Evolutionary conservation across 2,329 filamentous ascomycete genomes (phyloP).

Genomic region (Gnomoniopsis sp.): DNA sequence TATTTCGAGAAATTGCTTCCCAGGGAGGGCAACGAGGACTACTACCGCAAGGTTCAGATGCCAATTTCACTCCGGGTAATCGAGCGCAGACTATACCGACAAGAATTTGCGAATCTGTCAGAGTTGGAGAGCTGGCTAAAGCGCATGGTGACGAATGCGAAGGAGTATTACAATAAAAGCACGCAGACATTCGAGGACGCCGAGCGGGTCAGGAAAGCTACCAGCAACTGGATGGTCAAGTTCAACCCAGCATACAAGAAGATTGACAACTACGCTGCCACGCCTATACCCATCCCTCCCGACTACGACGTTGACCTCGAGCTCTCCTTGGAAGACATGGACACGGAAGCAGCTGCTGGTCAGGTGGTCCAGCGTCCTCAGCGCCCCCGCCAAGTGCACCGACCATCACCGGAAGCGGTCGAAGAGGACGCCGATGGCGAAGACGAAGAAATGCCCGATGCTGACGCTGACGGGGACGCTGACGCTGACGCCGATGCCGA

Average conservation of each 20-base stretch:
- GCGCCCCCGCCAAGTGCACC: slow-evolving; percentile 19
- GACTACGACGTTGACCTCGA: slow-evolving; percentile 31
- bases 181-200: slow-evolving; percentile 78
- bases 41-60: slow-evolving; percentile 73
- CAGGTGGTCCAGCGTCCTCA: slow-evolving; percentile 4
- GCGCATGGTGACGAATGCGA: slow-evolving; percentile 83
- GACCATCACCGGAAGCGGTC: slow-evolving; percentile 5
- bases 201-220: slow-evolving; percentile 79
- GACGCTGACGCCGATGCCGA: slow-evolving; percentile 31
- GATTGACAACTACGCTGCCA: slow-evolving; percentile 62
- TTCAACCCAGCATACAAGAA: slow-evolving; percentile 78
- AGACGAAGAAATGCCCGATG: slow-evolving; percentile 25
- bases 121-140: slow-evolving; percentile 82
- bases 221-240: slow-evolving; percentile 85
- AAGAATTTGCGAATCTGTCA: slow-evolving; percentile 67
- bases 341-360: slow-evolving; percentile 8
- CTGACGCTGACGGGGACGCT: slow-evolving; percentile 28
- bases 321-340: slow-evolving; percentile 10
- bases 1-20: slow-evolving; percentile 72
- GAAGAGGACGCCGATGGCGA: slow-evolving; percentile 24
- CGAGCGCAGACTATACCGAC: slow-evolving; percentile 67
- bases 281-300: slow-evolving; percentile 70
- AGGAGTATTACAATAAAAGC: slow-evolving; percentile 73
- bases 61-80: slow-evolving; percentile 77
- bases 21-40: slow-evolving; percentile 62